Evolutionary conservation across 345 rosid species (phyloP), one percentile per base, ranked within the genome.

Genomic region (Moringa oleifera): DNA sequence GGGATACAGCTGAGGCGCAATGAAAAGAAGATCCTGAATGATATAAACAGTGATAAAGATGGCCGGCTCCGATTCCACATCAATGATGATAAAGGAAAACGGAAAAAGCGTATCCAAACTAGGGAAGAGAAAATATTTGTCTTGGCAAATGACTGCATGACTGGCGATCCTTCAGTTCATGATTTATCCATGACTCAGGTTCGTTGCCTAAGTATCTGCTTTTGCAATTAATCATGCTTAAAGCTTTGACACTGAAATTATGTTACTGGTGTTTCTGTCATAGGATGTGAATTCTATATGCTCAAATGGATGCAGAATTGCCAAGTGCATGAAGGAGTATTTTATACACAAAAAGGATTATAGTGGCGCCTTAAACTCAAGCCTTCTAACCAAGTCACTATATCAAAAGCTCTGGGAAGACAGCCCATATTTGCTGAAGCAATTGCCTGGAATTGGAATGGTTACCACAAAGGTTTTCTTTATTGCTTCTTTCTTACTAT

Each of bases 1-100:
- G 99, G 99, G 99, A 94, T 94, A 86, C 99, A 90, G 74, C 95
- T 94, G 60, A 77, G 99, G 57, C 96, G 97, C 71, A 90, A 82
- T 66, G 99, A 94, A 79, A 94, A 94, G 86, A 94, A 88, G 80
- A 78, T 85, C 72, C 77, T 94, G 58, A 94, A 94, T 74, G 95
- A 90, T 65, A 76, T 94, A 69, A 90, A 94, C 56, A 67, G 73
- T n/a, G 96, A 94, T 64, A 90, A 82, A 75, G 85, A 80, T 78
- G 81, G 83, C 54, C 75, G 96, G 57, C 95, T 94, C 50, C 83
- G 92, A 37, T 94, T 94, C 80, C 99, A 94, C 70, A 68, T 94
- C 67, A 79, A 63, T 57, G 92, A 79, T 67, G 92, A 85, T 57
- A 94, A 88, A 71, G 87, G 94, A 56, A 88, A 83, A 76, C 79